Evolutionary conservation across 129 eudicot genomes (phyloP).

Genomic region (Flaveria trinervia): DNA sequence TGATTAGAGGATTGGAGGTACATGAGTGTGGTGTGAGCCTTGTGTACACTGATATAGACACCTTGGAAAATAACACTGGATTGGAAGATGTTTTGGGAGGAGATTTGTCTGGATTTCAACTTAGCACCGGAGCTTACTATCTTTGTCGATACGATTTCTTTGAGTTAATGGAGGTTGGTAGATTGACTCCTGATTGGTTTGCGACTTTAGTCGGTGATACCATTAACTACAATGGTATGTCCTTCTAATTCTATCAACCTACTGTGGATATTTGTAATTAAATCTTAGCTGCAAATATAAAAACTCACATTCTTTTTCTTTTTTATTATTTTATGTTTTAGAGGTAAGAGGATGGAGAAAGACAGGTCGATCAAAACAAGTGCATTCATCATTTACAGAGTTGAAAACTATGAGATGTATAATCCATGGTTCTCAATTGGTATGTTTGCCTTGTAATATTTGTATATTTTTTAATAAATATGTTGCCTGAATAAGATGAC

Average conservation of each 20-base stretch:
- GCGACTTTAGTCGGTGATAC: conserved; percentile 12
- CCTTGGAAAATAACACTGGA: background rate
- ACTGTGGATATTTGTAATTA: background rate
- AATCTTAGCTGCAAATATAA: background rate
- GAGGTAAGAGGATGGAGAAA: conserved; percentile 31
- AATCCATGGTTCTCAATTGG: background rate
- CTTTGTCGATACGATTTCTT: conserved; percentile 18
- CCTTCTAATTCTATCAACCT: background rate
- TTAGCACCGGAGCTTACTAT: conserved; percentile 22
- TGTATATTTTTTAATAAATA: too few species aligned
- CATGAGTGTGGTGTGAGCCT: conserved; percentile 28
- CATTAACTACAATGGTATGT: conserved; percentile 25
- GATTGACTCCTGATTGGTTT: conserved; percentile 19
- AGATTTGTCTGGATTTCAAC: conserved; percentile 12
- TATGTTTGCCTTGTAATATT: background rate
- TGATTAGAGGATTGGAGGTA: conserved; percentile 18
- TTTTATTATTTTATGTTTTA: background rate
- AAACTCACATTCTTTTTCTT: background rate
- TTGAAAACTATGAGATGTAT: background rate
- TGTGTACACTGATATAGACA: conserved; percentile 23
- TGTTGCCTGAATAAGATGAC: background rate
- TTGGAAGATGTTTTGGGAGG: background rate
- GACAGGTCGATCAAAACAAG: background rate
- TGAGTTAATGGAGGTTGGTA: conserved; percentile 21
- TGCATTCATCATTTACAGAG: background rate